Base-by-base conservation (phyloP, 257 asterid genomes). In the Verbena officinalis region DNA sequence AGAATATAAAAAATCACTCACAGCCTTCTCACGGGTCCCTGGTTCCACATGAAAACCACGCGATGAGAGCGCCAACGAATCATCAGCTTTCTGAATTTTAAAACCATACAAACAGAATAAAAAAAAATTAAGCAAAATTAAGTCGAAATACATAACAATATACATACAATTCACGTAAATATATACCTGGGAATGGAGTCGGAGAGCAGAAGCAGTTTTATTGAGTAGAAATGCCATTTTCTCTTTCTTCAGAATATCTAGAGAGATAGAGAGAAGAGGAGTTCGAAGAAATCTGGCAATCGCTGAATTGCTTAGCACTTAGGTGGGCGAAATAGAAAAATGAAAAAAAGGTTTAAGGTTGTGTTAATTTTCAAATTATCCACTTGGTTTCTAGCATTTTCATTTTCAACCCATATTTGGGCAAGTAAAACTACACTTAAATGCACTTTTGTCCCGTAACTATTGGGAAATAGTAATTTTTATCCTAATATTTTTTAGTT, bases 1-100 rank as follows among this genome's bases (percentile, higher is more conserved):
- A 4, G 10, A 13, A 42, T 39, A 49, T 0, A 55, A 23, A 8
- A 1, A 71, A 52, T 30, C 55, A 76, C 97, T 80, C 73, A 90
- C 97, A 54, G 95, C 96, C 74, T 85, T 90, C 89, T 90, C 97
- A 31, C 97, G 96, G 73, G 90, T 74, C 65, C 92, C 97, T 7
- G 88, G 88, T 81, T 88, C 92, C 49, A 85, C 83, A 61, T 90
- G 96, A 71, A 85, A 75, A 12, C 89, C 86, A 42, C 95, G 95
- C 75, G 81, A 67, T 20, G 86, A 77, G 8, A 71, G 69, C 58
- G 70, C 33, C 70, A 55, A 46, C 4, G 88, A 61, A 49, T 82
- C 88, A 51, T 55, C 68, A 22, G 70, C 62, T 38, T 75, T 83
- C 91, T 81, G 79, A 15, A 36, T 72, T 55, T 13, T 10, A 46